A percentile compares a stretch with the other conserved stretches of the same genome.
Evolutionary conservation across 2,329 filamentous ascomycete genomes (phyloP).

Genomic region (Pestalotiopsis sp.): DNA sequence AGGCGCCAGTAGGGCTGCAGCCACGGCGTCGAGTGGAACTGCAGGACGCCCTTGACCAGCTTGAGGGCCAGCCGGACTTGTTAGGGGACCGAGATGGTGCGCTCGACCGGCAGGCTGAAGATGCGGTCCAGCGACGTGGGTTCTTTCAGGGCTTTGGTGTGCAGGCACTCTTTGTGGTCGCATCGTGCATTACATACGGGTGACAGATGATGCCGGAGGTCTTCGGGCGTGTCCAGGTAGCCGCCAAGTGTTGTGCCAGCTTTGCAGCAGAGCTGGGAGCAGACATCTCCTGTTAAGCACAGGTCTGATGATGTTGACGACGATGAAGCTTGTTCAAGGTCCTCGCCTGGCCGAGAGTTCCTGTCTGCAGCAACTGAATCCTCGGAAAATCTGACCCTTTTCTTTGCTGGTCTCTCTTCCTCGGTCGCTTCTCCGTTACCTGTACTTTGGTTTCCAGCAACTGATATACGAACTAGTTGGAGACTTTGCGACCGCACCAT

Average conservation of each 20-base stretch:
- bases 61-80: constrained; percentile 16
- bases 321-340: not conserved
- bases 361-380: not conserved
- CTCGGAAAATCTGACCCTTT: not conserved
- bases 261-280: constrained; percentile 13
- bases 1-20: constrained; percentile 14
- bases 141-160: constrained; percentile 7
- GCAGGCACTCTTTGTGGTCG: constrained; percentile 14
- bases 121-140: constrained; percentile 9
- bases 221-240: constrained; percentile 14
- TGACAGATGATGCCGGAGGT: constrained; percentile 14
- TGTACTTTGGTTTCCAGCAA: not conserved
- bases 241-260: not conserved
- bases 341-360: not conserved
- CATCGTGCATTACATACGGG: constrained; percentile 4
- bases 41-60: constrained; percentile 17
- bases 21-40: constrained; percentile 21
- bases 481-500: not conserved
- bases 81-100: constrained; percentile 14
- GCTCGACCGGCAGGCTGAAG: constrained; percentile 26
- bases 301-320: not conserved
- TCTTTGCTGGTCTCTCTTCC: not conserved
- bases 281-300: not conserved
- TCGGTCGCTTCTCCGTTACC: not conserved
- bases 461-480: not conserved